Percentiles rank a stretch among this genome's conserved stretches.
phyloP scores from a whole-genome alignment of 495 filamentous ascomycete genomes.

The Xylaria nigripes region DNA sequence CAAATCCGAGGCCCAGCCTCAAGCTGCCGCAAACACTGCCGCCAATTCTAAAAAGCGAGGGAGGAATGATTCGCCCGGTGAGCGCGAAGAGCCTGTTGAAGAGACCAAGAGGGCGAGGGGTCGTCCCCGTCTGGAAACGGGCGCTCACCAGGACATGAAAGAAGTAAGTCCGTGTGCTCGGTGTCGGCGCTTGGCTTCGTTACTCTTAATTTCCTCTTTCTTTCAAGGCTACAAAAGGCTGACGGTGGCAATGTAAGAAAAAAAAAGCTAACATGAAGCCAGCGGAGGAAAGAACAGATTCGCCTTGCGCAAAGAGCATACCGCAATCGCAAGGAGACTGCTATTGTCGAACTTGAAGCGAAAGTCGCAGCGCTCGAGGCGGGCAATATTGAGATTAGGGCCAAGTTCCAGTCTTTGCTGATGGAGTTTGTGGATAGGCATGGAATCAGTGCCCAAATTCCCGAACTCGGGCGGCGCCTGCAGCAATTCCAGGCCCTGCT shows the following conservation, averaged over 20 bases:
- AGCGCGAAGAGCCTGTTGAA: conserved; percentile 26
- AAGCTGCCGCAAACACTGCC: conserved; percentile 1
- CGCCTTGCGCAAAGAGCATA: conserved; percentile 80
- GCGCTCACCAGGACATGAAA: conserved; percentile 43
- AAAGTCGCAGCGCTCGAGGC: conserved; percentile 57
- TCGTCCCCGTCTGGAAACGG: conserved; percentile 59
- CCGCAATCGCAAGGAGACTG: conserved; percentile 73
- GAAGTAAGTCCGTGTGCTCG: conserved; percentile 5
- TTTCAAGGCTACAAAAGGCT: not conserved
- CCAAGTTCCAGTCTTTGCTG: conserved; percentile 55
- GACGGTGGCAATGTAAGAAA: not conserved
- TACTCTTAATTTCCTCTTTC: not conserved
- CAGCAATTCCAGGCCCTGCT: conserved; percentile 21
- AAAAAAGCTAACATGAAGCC: conserved; percentile 12
- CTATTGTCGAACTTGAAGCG: conserved; percentile 62
- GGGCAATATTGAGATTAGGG: conserved; percentile 66
- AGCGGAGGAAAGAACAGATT: conserved; percentile 84
- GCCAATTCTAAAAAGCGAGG: conserved; percentile 19
- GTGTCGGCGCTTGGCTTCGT: not conserved
- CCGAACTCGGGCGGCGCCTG: conserved; percentile 45
- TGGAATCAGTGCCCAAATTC: conserved; percentile 42
- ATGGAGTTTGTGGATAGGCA: conserved; percentile 49
- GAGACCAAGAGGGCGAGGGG: conserved; percentile 50
- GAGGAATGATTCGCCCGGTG: conserved; percentile 19
- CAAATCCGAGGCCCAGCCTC: conserved; percentile 13